Conservation (phyloP, 768 basidiomycete genomes). For the Boletus pseudopeckii region DNA sequence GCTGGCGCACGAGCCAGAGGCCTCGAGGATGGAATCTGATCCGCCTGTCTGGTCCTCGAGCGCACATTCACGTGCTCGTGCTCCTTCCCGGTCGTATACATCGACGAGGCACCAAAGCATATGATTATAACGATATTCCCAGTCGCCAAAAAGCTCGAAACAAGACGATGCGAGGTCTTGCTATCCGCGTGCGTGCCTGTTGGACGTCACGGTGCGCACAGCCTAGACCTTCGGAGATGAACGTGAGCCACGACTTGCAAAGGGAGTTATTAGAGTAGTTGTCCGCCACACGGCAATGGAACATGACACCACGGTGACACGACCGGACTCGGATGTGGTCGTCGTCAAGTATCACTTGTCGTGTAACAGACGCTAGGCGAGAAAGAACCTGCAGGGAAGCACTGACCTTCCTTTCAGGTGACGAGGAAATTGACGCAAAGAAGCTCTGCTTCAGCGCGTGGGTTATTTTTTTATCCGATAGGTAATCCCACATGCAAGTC, state of each 20-base stretch:
- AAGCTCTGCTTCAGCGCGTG: not conserved
- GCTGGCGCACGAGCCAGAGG: not conserved
- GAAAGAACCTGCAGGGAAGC: not conserved
- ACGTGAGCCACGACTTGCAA: not conserved
- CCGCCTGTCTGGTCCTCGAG: too few relatives aligned
- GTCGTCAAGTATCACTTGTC: not conserved
- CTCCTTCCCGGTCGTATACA: not conserved
- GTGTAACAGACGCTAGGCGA: not conserved
- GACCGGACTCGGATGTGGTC: not conserved
- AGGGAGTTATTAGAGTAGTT: not conserved
- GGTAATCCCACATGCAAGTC: not conserved
- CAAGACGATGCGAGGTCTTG: not conserved
- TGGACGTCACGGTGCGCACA: not conserved
- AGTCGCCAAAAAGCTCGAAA: not conserved
- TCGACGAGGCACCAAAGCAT: not conserved
- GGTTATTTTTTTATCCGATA: not conserved
- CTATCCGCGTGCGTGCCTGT: not conserved
- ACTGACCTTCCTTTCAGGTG: not conserved
- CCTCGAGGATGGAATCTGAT: not conserved
- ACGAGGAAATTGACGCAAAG: not conserved
- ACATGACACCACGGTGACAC: not conserved
- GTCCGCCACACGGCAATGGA: not conserved
- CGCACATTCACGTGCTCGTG: not conserved
- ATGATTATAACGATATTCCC: not conserved
- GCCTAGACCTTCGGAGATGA: conserved; percentile 16